A percentile compares a stretch with the other conserved stretches of the same genome.
Evolutionary conservation across 2,329 filamentous ascomycete genomes (phyloP).

Genomic region (Penicillium sp.): DNA sequence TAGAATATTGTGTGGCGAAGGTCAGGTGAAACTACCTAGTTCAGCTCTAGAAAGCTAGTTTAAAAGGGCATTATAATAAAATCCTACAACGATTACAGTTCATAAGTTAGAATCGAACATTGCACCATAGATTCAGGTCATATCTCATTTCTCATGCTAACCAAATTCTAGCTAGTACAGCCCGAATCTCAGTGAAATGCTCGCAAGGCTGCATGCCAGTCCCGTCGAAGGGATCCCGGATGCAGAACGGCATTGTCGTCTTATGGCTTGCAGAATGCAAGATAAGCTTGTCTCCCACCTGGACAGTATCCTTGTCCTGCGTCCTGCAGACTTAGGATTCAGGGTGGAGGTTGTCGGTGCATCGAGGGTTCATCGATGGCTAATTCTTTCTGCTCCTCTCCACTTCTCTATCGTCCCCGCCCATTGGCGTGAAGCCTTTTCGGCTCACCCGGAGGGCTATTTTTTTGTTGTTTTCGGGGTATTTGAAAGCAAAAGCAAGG

Average conservation of each 20-base stretch:
- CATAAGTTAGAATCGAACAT: too few relatives aligned
- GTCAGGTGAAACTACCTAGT: too few relatives aligned
- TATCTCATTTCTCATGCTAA: too few relatives aligned
- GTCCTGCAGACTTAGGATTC: neutral
- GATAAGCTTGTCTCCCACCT: conserved; percentile 21
- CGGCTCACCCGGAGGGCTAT: conserved; percentile 12
- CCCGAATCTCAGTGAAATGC: too few relatives aligned
- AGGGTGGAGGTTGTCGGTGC: conserved; percentile 16
- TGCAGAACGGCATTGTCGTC: neutral
- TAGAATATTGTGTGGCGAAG: too few relatives aligned
- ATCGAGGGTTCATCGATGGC: conserved; percentile 18
- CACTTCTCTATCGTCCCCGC: conserved; percentile 13
- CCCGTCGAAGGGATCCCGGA: too few relatives aligned
- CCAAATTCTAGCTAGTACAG: too few relatives aligned
- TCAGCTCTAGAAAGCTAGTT: too few relatives aligned
- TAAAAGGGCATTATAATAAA: too few relatives aligned
- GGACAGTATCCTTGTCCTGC: neutral
- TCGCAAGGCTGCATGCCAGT: neutral
- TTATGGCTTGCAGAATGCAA: conserved; percentile 4
- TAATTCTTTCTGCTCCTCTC: neutral
- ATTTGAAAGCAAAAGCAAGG: conserved; percentile 10
- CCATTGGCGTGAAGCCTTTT: conserved; percentile 2
- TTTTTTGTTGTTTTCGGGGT: conserved; percentile 6
- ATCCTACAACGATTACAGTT: too few relatives aligned
- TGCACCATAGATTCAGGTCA: too few relatives aligned